phyloP scores from a whole-genome alignment of 495 filamentous ascomycete species.

The Tuber aestivum region DNA sequence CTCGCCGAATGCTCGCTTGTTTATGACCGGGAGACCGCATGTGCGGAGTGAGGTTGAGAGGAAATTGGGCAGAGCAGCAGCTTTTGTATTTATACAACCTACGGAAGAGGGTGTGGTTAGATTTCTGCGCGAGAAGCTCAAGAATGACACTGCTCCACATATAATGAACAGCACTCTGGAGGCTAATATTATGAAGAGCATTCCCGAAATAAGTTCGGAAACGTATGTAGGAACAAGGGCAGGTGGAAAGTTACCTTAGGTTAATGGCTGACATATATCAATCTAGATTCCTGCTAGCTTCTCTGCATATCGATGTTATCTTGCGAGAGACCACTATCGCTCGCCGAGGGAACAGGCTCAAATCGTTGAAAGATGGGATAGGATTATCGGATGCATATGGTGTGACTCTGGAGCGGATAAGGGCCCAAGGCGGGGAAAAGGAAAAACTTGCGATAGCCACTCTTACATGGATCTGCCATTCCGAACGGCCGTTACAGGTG shows the following conservation, averaged over 20 bases:
- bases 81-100: neutral
- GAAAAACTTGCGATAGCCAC: neutral
- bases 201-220: neutral
- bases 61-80: neutral
- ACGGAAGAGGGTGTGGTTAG: neutral
- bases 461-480: neutral
- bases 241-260: neutral
- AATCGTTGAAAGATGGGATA: neutral
- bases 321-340: neutral
- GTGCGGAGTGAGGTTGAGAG: neutral
- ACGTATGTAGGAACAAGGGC: neutral
- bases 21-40: neutral
- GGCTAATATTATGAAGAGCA: neutral
- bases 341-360: neutral
- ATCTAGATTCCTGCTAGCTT: neutral
- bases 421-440: neutral
- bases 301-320: no score
- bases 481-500: no score
- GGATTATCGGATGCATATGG: neutral
- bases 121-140: neutral
- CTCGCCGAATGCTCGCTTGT: neutral
- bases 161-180: neutral
- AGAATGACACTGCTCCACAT: neutral
- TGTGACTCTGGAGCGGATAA: neutral
- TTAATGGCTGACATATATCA: neutral